A percentile compares a stretch with the other conserved stretches of the same genome.
Conservation (phyloP, 2,329 filamentous ascomycete genomes). For the Coniella lustricola region DNA sequence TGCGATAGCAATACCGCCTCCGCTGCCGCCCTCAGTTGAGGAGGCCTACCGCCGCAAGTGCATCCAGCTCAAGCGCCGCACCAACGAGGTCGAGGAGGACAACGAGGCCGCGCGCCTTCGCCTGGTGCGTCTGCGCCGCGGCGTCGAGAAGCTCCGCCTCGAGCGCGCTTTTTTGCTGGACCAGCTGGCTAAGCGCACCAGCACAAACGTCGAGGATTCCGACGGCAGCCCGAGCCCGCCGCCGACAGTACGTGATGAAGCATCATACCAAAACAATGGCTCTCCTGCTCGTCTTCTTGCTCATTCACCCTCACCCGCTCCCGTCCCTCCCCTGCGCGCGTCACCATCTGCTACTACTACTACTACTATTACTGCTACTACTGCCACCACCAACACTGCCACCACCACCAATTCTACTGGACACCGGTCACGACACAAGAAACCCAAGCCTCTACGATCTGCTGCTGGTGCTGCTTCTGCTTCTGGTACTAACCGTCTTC, state of each 20-base stretch:
- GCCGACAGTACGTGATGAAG: constrained; percentile 54
- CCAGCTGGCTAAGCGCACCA: constrained; percentile 67
- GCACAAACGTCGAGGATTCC: constrained; percentile 68
- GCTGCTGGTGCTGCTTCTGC: constrained; percentile 6
- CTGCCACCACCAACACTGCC: too few species aligned
- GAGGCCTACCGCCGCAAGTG: constrained; percentile 95
- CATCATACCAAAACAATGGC: constrained; percentile 7
- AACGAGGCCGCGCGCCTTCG: constrained; percentile 79
- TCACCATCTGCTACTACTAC: constrained; percentile 6
- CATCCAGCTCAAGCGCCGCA: constrained; percentile 84
- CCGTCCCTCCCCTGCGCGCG: constrained; percentile 12
- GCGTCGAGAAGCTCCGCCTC: constrained; percentile 85
- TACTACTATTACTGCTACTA: constrained; percentile 14
- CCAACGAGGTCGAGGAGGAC: constrained; percentile 84
- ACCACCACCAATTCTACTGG: constrained; percentile 10
- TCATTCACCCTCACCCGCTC: constrained; percentile 14
- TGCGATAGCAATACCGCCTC: constrained; percentile 42
- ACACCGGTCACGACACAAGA: constrained; percentile 8
- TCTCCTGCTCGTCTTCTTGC: constrained; percentile 8
- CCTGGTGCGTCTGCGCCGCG: constrained; percentile 71
- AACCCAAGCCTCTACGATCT: constrained; percentile 3
- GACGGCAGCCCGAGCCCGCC: constrained; percentile 75
- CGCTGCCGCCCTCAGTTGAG: constrained; percentile 82
- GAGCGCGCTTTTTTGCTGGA: constrained; percentile 71
- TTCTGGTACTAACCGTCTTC: constrained; percentile 19